A percentile compares a stretch with the other conserved stretches of the same genome.
phyloP scores from a whole-genome alignment of 2,329 filamentous ascomycete species.

The Xylaria multiplex region DNA sequence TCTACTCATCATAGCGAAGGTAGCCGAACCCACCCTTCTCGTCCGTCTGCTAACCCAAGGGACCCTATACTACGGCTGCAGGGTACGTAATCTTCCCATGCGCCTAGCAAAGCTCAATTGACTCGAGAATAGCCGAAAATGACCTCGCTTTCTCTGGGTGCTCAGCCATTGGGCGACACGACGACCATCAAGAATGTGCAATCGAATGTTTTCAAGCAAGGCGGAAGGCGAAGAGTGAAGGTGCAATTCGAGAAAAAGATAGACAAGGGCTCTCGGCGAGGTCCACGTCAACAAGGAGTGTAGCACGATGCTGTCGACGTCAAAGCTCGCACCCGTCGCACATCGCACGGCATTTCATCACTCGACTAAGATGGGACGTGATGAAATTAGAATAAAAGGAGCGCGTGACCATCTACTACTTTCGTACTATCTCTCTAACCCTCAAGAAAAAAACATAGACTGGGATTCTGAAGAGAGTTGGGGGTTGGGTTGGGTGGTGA shows the following conservation, averaged over 20 bases:
- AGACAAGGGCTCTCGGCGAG: constrained; percentile 7
- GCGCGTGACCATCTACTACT: constrained; percentile 21
- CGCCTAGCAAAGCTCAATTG: constrained; percentile 9
- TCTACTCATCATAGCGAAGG: background rate
- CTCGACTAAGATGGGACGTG: background rate
- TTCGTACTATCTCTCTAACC: background rate
- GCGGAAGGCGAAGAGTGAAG: background rate
- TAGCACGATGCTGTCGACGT: constrained; percentile 17
- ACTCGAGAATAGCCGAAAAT: background rate
- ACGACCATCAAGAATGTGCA: background rate
- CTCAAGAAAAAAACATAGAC: background rate
- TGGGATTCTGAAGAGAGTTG: too few relatives aligned
- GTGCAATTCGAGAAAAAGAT: background rate
- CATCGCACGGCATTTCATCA: constrained; percentile 7
- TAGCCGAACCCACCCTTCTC: constrained; percentile 9
- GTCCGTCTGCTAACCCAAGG: constrained; percentile 22
- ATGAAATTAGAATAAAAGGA: background rate
- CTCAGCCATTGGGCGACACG: background rate
- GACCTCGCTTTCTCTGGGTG: background rate
- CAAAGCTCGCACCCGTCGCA: background rate
- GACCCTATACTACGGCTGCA: constrained; percentile 5
- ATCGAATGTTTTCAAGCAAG: background rate
- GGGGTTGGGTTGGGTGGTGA: background rate
- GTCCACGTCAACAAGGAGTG: constrained; percentile 28
- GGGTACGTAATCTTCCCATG: constrained; percentile 4